These are phyloP conservation scores for Cylindrodendrum hubeiense DNA, from an alignment of 2,329 filamentous ascomycete species.

Conservation along the genomic window DNA sequence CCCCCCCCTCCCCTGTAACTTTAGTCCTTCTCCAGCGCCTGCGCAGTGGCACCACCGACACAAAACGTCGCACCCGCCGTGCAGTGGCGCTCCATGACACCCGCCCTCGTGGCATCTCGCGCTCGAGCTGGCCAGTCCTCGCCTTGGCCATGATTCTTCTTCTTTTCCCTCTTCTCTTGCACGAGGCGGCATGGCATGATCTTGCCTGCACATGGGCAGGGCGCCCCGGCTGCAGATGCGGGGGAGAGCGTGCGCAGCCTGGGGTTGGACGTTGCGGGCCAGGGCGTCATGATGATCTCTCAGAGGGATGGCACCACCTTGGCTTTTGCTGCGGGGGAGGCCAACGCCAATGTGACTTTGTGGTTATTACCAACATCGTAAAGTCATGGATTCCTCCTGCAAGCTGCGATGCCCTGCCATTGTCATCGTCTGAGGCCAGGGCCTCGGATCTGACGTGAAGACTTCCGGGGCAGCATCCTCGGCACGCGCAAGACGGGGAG, in stretches of 20 bases:
- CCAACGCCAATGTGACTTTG: neutral
- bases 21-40: too few species aligned
- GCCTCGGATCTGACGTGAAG: neutral
- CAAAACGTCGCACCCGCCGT: too few species aligned
- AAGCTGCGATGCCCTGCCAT: neutral
- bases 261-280: neutral
- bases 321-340: too few species aligned
- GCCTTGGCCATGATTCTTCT: neutral
- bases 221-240: neutral
- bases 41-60: too few species aligned
- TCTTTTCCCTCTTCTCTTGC: neutral
- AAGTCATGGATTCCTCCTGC: neutral
- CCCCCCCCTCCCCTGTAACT: too few species aligned
- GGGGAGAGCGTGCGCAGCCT: too few species aligned
- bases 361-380: neutral
- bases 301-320: too few species aligned
- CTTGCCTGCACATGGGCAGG: neutral
- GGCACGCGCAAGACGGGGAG: neutral
- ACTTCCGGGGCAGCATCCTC: neutral
- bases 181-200: slow-evolving; percentile 6
- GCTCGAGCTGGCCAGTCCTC: too few species aligned
- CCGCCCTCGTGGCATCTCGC: neutral
- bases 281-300: neutral
- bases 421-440: neutral
- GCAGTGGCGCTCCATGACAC: too few species aligned